These are phyloP conservation scores for Aureobasidium melanogenum DNA, from an alignment of 2,329 filamentous ascomycete species.

Conservation along the genomic window DNA sequence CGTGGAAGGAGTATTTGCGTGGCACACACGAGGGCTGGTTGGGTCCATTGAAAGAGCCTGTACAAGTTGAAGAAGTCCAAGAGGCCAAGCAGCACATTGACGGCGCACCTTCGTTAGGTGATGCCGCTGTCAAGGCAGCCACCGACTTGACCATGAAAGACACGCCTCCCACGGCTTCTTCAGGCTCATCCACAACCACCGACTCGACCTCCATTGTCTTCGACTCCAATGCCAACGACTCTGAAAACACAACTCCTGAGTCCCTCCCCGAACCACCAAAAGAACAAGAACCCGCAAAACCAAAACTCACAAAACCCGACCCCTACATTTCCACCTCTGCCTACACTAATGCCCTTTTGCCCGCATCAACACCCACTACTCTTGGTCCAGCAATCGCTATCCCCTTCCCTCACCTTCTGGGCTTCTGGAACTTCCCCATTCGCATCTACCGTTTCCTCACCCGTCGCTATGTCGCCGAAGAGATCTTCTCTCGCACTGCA, in stretches of 20 bases:
- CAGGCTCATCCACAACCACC: slow-evolving; percentile 21
- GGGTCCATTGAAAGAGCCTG: slow-evolving; percentile 64
- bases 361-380: slow-evolving; percentile 56
- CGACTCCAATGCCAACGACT: slow-evolving; percentile 11
- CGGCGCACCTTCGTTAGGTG: slow-evolving; percentile 19
- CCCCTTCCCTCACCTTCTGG: slow-evolving; percentile 79
- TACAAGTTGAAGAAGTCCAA: slow-evolving; percentile 15
- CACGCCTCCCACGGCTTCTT: slow-evolving; percentile 17
- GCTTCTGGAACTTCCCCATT: slow-evolving; percentile 81
- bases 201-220: slow-evolving; percentile 14
- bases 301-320: slow-evolving; percentile 50
- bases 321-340: slow-evolving; percentile 66
- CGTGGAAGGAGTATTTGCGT: slow-evolving; percentile 95
- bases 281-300: slow-evolving; percentile 35
- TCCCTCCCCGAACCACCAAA: slow-evolving; percentile 19
- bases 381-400: slow-evolving; percentile 67
- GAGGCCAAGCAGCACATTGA: slow-evolving; percentile 14
- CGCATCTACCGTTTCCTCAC: slow-evolving; percentile 84
- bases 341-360: slow-evolving; percentile 59
- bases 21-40: slow-evolving; percentile 96
- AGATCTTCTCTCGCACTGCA: slow-evolving; percentile 78
- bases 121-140: slow-evolving; percentile 21
- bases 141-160: slow-evolving; percentile 13
- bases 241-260: slow-evolving; percentile 8
- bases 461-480: slow-evolving; percentile 74